phyloP scores from a whole-genome alignment of 225 moss, liverwort and hornwort genomes.

The Climacium dendroides region DNA sequence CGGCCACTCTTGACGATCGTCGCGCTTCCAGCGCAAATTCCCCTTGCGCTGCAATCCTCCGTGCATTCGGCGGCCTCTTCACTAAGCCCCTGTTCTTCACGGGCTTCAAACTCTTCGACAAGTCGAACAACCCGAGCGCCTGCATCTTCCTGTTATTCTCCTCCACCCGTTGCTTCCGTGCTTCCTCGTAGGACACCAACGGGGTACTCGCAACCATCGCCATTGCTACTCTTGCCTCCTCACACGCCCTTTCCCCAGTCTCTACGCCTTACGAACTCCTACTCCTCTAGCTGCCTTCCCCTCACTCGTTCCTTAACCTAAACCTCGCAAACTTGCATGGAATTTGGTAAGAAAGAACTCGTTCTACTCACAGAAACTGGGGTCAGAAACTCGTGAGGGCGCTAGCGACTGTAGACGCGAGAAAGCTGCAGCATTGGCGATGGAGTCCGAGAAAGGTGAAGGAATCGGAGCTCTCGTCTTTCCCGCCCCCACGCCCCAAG shows the following conservation, averaged over 20 bases:
- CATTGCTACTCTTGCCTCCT: background rate
- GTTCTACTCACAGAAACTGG: background rate
- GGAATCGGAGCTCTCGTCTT: background rate
- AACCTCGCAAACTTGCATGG: background rate
- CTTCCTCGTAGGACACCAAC: slow-evolving; percentile 21
- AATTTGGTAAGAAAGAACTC: background rate
- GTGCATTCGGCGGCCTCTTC: slow-evolving; percentile 9
- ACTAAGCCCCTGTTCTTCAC: background rate
- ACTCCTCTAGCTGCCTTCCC: background rate
- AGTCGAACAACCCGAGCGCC: slow-evolving; percentile 31
- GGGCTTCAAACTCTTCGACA: slow-evolving; percentile 9
- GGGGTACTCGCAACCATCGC: slow-evolving; percentile 8
- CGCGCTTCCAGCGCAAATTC: slow-evolving; percentile 24
- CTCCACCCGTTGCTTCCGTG: slow-evolving; percentile 25
- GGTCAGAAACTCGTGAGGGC: no score
- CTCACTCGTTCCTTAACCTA: background rate
- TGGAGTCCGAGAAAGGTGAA: background rate
- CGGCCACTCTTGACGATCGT: slow-evolving; percentile 34
- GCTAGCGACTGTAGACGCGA: background rate
- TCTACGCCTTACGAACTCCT: background rate
- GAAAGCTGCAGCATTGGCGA: background rate
- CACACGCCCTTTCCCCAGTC: background rate
- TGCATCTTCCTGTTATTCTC: slow-evolving; percentile 44
- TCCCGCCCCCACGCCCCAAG: background rate
- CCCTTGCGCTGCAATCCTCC: background rate